phyloP scores from a whole-genome alignment of 1,284 basidiomycete species.

The Microstroma glucosiphilum region DNA sequence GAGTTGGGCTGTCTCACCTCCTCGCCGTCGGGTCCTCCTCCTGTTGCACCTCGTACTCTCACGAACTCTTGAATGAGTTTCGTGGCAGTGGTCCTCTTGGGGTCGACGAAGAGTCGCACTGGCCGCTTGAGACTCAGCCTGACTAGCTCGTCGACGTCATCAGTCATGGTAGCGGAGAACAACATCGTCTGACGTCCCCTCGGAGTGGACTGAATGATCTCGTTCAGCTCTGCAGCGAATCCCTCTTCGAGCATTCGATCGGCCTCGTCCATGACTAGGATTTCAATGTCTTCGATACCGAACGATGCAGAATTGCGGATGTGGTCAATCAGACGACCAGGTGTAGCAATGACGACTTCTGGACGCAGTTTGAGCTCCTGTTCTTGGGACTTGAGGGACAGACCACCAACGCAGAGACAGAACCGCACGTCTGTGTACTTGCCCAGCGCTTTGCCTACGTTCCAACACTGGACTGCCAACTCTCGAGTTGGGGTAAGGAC shows the following conservation, averaged over 20 bases:
- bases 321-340: constrained; percentile 92
- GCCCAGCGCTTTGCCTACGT: constrained; percentile 77
- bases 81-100: constrained; percentile 77
- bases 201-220: constrained; percentile 87
- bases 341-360: constrained; percentile 88
- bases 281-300: constrained; percentile 83
- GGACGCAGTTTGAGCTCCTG: constrained; percentile 73
- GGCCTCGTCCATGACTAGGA: constrained; percentile 91
- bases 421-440: constrained; percentile 70
- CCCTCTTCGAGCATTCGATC: constrained; percentile 97
- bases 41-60: constrained; percentile 29
- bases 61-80: constrained; percentile 88
- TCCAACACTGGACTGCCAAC: constrained; percentile 86
- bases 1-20: constrained; percentile 48
- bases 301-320: constrained; percentile 91
- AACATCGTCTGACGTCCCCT: constrained; percentile 89
- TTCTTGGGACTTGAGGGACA: constrained; percentile 87
- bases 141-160: constrained; percentile 86
- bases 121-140: constrained; percentile 85
- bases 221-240: constrained; percentile 87
- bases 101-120: constrained; percentile 89
- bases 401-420: constrained; percentile 54
- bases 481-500: constrained; percentile 89
- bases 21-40: constrained; percentile 27
- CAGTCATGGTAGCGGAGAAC: constrained; percentile 97